Evolutionary conservation across 768 basidiomycete species (phyloP), one percentile per base, ranked within the genome.

Genomic region (Hortiboletus campestris): DNA sequence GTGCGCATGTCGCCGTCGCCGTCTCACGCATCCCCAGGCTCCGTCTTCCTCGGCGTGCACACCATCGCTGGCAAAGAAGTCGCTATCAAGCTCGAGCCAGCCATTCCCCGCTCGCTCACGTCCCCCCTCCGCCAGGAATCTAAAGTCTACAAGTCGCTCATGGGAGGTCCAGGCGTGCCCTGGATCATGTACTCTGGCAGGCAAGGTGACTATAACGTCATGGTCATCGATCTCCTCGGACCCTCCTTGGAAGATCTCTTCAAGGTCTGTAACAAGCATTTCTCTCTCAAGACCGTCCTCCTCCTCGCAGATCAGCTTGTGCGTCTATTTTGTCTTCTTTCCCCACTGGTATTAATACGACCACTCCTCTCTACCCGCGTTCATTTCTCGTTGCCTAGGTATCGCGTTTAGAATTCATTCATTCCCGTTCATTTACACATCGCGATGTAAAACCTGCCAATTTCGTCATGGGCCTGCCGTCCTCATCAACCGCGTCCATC

Each of bases 401-500:
- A 71, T 92, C 93, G 9, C 93, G 96, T 46, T 88, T 98, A 66
- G 92, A 97, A 72, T 98, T 94, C 72, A 94, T 98, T 62, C 96
- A 99, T 74, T 91, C 90, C 2, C 88, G 92, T 67, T 91, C 92
- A 66, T 89, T 96, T 63, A 85, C 97, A 40, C 96, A 98, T 72
- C 90, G 96, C 61, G 96, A 98, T 70, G 89, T 99, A 73, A 99
- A 98, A 72, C 96, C 96, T 36, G 96, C 96, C 65, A 98, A 99
- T 75, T 99, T 99, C 69, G 88, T 99, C 57, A 98, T 98, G 92
- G 91, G 93, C 59, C 51, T 55, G 16, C 45, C 67, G 0, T 82
- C 84, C 44, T 84, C 84, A 58, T 86, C 84, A 59, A 76, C 81
- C 70, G 67, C 80, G 0, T 80, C 81, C 63, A 74, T 86, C 64